Evolutionary conservation across 2,329 filamentous ascomycete species (phyloP), one percentile per base, ranked within the genome.

Genomic region (Trichoderma sp.): DNA sequence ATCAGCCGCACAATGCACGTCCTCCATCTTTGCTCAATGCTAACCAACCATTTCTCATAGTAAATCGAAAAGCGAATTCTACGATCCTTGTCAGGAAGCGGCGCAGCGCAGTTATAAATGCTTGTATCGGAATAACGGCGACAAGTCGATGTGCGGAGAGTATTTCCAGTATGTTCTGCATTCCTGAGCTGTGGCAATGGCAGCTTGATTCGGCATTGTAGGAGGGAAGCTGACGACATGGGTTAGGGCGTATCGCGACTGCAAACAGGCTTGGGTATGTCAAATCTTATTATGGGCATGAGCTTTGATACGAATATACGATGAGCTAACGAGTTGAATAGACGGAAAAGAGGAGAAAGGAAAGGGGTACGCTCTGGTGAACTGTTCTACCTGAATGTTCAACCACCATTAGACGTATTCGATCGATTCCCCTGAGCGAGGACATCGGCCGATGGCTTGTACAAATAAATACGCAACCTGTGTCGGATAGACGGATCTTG

Each of bases 81-180:
- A 94, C 83, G 97, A 99, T 81, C 97, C 97, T 2, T 99, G 97
- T 84, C 96, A 98, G 83, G 96, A 98, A 81, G 95, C 95, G 6
- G 96, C 97, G 8, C 88, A 93, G 79, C 90, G 90, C 81, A 98
- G 95, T 85, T 92, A 98, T 79, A 92, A 91, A 83, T 99, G 97
- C 81, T 86, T 99, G 81, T 93, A 95, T 82, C 91, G 97, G 27
- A 99, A 99, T 83, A 92, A 90, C 27, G 95, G 94, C 16, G 95
- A 98, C 82, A 90, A 92, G 78, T 88, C 92, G n/a, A 93, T 98
- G 93, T 99, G 97, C 83, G 89, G 89, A 78, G 96, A 98, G 84
- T 98, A 97, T 83, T 98, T 99, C 82, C 94, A 98, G 95, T 98
- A 83, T 85, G 94, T 85, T 18, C 4, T 11, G 1, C 6, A 6